Conservation (phyloP, 345 rosid species). For the Rhodamnia argentea region DNA sequence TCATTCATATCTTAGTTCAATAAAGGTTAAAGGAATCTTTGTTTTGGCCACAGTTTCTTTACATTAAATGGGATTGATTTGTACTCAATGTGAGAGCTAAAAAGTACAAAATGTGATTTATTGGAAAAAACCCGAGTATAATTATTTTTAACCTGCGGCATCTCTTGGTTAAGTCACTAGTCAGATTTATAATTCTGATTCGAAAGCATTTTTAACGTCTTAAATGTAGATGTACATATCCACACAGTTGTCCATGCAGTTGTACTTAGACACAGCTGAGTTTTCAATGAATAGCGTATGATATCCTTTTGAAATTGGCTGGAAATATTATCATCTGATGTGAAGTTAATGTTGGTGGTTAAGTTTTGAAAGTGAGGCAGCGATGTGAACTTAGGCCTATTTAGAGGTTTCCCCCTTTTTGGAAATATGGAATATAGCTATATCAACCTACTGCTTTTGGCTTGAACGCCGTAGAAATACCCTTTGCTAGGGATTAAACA, state of each 20-base stretch:
- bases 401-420: not conserved
- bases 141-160: not conserved
- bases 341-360: not conserved
- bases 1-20: not conserved
- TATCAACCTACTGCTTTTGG: not conserved
- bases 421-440: not conserved
- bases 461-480: not conserved
- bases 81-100: not conserved
- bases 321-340: not conserved
- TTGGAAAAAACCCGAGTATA: not conserved
- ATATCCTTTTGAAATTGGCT: not conserved
- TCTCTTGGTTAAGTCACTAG: not conserved
- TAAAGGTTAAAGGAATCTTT: too few species aligned
- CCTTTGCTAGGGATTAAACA: not conserved
- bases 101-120: not conserved
- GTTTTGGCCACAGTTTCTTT: not conserved
- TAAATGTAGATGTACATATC: not conserved
- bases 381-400: not conserved
- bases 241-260: not conserved
- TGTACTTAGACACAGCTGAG: not conserved
- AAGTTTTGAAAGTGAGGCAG: not conserved
- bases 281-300: not conserved
- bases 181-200: not conserved
- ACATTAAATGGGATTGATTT: not conserved
- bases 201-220: not conserved